These are phyloP conservation scores for Pythium rhizo-oryzae DNA, from an alignment of 352 stramenopile genomes.

Conservation along the genomic window DNA sequence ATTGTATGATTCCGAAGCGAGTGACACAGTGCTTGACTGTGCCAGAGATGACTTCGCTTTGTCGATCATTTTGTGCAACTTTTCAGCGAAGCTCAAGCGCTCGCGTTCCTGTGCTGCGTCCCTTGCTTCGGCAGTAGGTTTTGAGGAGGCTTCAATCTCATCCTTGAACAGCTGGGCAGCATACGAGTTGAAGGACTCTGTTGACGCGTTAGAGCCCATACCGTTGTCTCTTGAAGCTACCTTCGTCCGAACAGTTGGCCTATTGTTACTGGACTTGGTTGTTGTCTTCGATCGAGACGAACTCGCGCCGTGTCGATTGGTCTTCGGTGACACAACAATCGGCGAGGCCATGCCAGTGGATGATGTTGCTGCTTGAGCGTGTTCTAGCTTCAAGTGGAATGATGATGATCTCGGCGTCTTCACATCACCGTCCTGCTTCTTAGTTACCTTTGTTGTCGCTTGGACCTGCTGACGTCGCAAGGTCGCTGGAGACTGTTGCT, in stretches of 20 bases:
- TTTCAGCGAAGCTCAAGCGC: conserved; percentile 80
- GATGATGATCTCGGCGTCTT: conserved; percentile 15
- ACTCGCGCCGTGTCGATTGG: not conserved
- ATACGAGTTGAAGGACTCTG: conserved; percentile 74
- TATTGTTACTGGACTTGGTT: conserved; percentile 13
- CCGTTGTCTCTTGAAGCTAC: conserved; percentile 3
- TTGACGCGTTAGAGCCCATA: conserved; percentile 26
- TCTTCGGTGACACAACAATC: conserved; percentile 19
- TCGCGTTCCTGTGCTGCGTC: conserved; percentile 42
- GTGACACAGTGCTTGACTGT: conserved; percentile 15
- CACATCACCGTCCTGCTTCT: not conserved
- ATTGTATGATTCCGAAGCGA: not conserved
- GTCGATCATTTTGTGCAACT: conserved; percentile 89
- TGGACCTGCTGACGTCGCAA: conserved; percentile 20
- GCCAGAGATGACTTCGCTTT: conserved; percentile 73
- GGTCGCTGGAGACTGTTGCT: conserved; percentile 23
- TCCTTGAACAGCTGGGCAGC: conserved; percentile 69
- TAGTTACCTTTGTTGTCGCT: not conserved
- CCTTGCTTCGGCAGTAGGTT: not conserved
- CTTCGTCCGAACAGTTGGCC: not conserved
- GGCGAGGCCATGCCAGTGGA: conserved; percentile 35
- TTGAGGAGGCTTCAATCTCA: conserved; percentile 21
- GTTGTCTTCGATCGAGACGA: conserved; percentile 14
- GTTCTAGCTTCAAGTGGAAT: conserved; percentile 25
- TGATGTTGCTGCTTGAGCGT: not conserved